Percentiles rank a stretch among this genome's conserved stretches.
phyloP scores from a whole-genome alignment of 2,329 filamentous ascomycete genomes.

The Nemania abortiva region DNA sequence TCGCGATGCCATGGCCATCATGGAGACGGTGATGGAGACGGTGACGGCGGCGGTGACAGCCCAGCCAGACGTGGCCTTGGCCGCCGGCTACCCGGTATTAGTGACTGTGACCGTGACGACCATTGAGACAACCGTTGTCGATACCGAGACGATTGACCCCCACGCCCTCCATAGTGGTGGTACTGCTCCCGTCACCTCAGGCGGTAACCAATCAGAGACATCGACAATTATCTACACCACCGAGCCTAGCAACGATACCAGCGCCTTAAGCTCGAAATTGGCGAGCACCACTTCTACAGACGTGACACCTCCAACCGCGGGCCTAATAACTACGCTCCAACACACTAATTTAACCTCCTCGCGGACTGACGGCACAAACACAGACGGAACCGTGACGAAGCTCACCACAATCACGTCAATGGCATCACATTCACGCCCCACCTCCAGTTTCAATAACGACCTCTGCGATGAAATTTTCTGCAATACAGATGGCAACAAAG shows the following conservation, averaged over 20 bases:
- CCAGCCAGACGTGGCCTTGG: neutral
- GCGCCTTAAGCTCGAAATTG: neutral
- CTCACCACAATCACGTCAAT: conserved; percentile 18
- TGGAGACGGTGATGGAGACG: neutral
- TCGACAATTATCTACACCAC: neutral
- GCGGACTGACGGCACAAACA: neutral
- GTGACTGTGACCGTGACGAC: conserved; percentile 20
- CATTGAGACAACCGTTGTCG: conserved; percentile 27
- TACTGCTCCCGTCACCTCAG: neutral
- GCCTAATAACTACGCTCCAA: neutral
- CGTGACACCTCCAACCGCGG: neutral
- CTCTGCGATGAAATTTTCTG: conserved; percentile 48
- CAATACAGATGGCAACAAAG: conserved; percentile 38
- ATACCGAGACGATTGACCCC: neutral
- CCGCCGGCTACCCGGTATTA: neutral
- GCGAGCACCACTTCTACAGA: neutral
- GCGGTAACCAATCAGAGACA: conserved; percentile 2
- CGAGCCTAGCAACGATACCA: neutral
- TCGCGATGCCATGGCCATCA: neutral
- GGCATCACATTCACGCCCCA: conserved; percentile 2
- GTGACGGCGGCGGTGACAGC: neutral
- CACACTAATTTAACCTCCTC: conserved; percentile 16
- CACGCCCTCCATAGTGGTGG: neutral
- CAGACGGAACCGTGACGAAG: conserved; percentile 1
- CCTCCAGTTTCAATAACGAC: conserved; percentile 13